These are phyloP conservation scores for Monosiga brevicollis DNA, from an alignment of 78 protist genomes.

Conservation along the genomic window DNA sequence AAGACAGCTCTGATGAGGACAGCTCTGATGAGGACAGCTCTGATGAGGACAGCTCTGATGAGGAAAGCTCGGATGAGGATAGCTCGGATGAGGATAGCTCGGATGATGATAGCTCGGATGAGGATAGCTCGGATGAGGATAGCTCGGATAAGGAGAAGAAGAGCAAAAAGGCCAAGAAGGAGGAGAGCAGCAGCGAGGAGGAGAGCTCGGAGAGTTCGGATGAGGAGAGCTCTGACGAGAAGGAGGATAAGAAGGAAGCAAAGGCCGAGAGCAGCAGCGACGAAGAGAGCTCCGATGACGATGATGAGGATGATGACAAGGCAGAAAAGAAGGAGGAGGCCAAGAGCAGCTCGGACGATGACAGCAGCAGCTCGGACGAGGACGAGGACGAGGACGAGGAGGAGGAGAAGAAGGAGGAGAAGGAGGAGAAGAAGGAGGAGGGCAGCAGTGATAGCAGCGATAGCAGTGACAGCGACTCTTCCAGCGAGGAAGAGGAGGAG, in stretches of 20 bases:
- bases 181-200: neutral
- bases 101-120: neutral
- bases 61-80: neutral
- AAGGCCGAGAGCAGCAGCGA: neutral
- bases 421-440: neutral
- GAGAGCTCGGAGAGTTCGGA: too few relatives aligned
- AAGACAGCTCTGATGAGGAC: too few relatives aligned
- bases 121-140: neutral
- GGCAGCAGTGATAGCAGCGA: slow-evolving; percentile 7
- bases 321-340: too few relatives aligned
- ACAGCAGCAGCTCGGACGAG: neutral
- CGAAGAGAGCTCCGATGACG: neutral
- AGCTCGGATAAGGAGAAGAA: neutral
- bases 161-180: neutral
- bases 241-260: neutral
- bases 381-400: neutral
- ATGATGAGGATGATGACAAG: neutral
- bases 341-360: too few relatives aligned
- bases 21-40: neutral
- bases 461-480: slow-evolving; percentile 13
- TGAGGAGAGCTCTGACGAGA: neutral
- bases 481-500: neutral
- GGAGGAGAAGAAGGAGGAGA: neutral
- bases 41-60: neutral
- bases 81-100: neutral